phyloP scores from a whole-genome alignment of 176 grass and related monocot genomes.

The Poa annua region DNA sequence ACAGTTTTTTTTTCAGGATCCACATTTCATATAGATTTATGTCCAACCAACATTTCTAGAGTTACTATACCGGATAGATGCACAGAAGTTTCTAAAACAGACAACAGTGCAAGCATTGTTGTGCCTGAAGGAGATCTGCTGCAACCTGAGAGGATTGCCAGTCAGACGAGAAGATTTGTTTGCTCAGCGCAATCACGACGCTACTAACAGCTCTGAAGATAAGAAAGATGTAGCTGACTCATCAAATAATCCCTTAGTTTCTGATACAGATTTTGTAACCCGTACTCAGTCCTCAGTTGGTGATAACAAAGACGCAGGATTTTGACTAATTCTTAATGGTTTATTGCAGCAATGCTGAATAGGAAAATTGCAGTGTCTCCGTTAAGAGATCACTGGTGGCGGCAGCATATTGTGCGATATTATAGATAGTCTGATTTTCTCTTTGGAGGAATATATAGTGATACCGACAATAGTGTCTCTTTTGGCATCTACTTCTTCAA shows the following conservation, averaged over 20 bases:
- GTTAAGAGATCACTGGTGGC: too few species aligned
- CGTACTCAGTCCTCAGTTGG: neutral
- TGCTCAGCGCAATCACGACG: constrained; percentile 32
- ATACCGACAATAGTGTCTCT: too few species aligned
- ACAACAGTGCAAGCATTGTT: constrained; percentile 36
- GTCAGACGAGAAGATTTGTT: constrained; percentile 55
- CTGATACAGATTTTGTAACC: constrained; percentile 21
- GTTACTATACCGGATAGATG: constrained; percentile 30
- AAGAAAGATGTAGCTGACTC: constrained; percentile 34
- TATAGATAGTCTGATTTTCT: too few species aligned
- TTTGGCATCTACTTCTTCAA: too few species aligned
- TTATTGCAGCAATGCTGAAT: too few species aligned
- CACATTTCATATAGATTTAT: constrained; percentile 14
- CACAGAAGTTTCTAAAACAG: constrained; percentile 29
- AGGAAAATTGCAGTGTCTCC: too few species aligned
- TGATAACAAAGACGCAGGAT: too few species aligned
- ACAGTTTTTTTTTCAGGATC: constrained; percentile 31
- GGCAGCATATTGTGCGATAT: too few species aligned
- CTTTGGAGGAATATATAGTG: too few species aligned
- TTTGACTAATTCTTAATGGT: too few species aligned
- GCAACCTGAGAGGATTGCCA: constrained; percentile 60
- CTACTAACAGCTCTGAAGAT: constrained; percentile 40
- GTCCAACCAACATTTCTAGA: constrained; percentile 19
- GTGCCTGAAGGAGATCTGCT: constrained; percentile 77
- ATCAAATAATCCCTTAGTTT: constrained; percentile 18